A percentile compares a stretch with the other conserved stretches of the same genome.
phyloP scores from a whole-genome alignment of 106 monocot genomes.

The Gastrodia elata region DNA sequence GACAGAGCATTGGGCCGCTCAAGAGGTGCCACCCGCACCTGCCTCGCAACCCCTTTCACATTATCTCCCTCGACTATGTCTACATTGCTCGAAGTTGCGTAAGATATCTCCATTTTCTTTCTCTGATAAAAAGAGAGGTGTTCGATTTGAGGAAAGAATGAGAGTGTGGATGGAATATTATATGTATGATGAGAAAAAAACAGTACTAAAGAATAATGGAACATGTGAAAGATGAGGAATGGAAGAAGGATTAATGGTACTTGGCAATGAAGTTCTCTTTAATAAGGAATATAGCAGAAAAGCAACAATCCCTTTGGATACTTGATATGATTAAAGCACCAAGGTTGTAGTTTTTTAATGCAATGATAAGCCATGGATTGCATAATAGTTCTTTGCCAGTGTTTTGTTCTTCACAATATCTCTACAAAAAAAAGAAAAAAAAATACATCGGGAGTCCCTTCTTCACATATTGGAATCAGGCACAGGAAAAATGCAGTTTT shows the following conservation, averaged over 20 bases:
- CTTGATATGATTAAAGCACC: not conserved
- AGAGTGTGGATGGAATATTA: not conserved
- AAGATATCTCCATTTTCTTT: conserved; percentile 23
- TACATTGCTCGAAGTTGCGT: conserved; percentile 27
- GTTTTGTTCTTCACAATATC: too few species aligned
- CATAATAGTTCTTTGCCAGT: too few species aligned
- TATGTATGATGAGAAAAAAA: not conserved
- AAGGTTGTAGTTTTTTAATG: not conserved
- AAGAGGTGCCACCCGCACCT: conserved; percentile 37
- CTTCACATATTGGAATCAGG: not conserved
- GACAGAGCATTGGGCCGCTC: conserved; percentile 25
- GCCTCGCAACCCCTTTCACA: conserved; percentile 14
- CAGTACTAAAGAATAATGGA: not conserved
- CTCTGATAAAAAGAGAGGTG: not conserved
- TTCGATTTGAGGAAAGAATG: not conserved
- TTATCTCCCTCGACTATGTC: conserved; percentile 19
- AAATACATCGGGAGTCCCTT: not conserved
- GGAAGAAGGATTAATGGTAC: not conserved
- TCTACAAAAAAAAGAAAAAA: too few species aligned
- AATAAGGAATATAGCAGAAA: not conserved
- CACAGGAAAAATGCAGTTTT: not conserved
- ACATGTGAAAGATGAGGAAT: conserved; percentile 7
- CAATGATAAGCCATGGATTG: not conserved
- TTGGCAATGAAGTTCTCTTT: not conserved
- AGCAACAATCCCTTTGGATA: not conserved